Percentiles rank a stretch among this genome's conserved stretches.
phyloP scores from a whole-genome alignment of 2,329 filamentous ascomycete species.

The Bipolaris zeicola region DNA sequence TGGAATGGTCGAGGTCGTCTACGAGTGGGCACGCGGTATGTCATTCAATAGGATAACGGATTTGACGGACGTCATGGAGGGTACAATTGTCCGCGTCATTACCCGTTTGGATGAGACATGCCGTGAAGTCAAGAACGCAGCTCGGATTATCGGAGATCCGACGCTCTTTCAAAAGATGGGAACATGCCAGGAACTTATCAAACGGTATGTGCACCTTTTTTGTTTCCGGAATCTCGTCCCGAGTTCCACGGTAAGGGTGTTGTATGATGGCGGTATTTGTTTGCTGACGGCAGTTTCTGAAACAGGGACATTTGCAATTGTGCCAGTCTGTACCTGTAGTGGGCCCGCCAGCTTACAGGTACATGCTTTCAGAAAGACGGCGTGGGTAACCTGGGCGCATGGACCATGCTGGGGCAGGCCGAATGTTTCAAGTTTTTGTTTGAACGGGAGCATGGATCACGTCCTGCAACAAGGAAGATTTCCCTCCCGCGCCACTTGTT shows the following conservation, averaged over 20 bases:
- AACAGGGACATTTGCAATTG: slow-evolving; percentile 50
- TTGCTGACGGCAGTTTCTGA: slow-evolving; percentile 13
- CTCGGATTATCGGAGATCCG: slow-evolving; percentile 92
- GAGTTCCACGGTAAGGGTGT: not conserved
- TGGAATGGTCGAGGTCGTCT: slow-evolving; percentile 94
- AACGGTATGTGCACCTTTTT: slow-evolving; percentile 73
- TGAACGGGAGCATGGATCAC: not conserved
- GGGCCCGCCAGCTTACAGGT: slow-evolving; percentile 1
- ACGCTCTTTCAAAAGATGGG: slow-evolving; percentile 96
- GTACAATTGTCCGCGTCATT: slow-evolving; percentile 94
- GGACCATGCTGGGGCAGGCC: not conserved
- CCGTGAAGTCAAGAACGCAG: slow-evolving; percentile 95
- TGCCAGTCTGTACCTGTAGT: slow-evolving; percentile 48
- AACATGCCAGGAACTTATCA: slow-evolving; percentile 95
- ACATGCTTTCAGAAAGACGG: not conserved
- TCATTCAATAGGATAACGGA: slow-evolving; percentile 98
- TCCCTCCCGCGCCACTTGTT: not conserved
- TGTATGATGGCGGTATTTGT: not conserved
- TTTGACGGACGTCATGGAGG: slow-evolving; percentile 93
- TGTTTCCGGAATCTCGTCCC: slow-evolving; percentile 1
- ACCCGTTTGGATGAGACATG: slow-evolving; percentile 94
- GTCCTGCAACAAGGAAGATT: not conserved
- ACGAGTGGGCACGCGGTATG: slow-evolving; percentile 98
- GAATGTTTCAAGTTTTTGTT: not conserved
- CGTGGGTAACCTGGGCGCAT: not conserved